A percentile compares a stretch with the other conserved stretches of the same genome.
Evolutionary conservation across 805 yeast species (phyloP).

Genomic region (Yarrowia sp.): DNA sequence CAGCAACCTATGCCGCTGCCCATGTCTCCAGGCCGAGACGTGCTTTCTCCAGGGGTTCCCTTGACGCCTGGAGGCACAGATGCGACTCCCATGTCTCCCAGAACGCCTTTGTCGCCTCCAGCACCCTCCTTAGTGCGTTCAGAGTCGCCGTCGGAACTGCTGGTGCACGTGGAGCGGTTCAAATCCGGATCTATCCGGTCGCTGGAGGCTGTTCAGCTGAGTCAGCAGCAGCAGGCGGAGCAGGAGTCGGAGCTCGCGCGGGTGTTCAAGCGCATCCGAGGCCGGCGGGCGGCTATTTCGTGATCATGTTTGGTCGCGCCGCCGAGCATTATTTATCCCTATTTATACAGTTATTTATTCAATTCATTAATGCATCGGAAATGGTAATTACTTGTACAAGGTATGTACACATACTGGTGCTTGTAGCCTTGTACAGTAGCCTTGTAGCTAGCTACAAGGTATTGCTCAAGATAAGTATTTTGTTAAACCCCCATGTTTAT

Average conservation of each 20-base stretch:
- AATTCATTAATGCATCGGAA: not conserved
- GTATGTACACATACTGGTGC: too few species aligned
- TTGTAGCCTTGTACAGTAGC: too few species aligned
- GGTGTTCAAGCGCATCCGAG: slow-evolving; percentile 13
- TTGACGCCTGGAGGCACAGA: slow-evolving; percentile 1
- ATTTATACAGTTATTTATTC: slow-evolving; percentile 8
- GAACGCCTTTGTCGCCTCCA: slow-evolving; percentile 1
- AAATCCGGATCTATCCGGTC: slow-evolving; percentile 14
- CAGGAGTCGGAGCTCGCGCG: slow-evolving; percentile 13
- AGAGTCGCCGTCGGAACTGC: not conserved
- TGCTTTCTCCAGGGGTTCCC: not conserved
- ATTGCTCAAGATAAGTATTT: too few species aligned
- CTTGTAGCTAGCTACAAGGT: too few species aligned
- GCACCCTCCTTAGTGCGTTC: not conserved
- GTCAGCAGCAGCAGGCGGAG: not conserved
- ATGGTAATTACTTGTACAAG: too few species aligned
- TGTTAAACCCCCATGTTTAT: too few species aligned
- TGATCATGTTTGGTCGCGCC: not conserved
- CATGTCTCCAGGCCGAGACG: not conserved
- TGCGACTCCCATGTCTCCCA: not conserved
- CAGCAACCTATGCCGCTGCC: not conserved
- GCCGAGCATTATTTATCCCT: not conserved
- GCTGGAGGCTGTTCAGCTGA: not conserved
- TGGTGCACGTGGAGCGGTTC: slow-evolving; percentile 10
- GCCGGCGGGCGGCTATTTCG: not conserved